phyloP scores from a whole-genome alignment of 148 eudicot genomes.

The Talinum fruticosum region DNA sequence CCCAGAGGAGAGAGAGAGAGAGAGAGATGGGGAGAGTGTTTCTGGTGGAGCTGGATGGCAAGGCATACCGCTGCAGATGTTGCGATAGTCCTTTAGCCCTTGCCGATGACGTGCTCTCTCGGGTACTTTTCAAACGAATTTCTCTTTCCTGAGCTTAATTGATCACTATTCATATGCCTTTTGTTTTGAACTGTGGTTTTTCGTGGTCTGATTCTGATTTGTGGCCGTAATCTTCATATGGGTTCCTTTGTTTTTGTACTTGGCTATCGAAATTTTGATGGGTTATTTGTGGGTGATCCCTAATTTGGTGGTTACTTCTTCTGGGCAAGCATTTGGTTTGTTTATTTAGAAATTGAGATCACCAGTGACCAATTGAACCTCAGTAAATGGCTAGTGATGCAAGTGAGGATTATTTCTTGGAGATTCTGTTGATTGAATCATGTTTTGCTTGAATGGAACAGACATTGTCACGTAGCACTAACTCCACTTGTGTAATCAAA shows the following conservation, averaged over 20 bases:
- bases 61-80: constrained; percentile 36
- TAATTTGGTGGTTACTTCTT: not conserved
- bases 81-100: constrained; percentile 35
- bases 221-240: not conserved
- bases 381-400: not conserved
- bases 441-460: not conserved
- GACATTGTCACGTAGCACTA: constrained; percentile 21
- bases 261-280: not conserved
- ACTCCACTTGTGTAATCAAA: constrained; percentile 15
- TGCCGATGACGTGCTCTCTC: constrained; percentile 30
- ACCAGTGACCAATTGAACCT: not conserved
- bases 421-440: constrained; percentile 3
- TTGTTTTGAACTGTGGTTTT: not conserved
- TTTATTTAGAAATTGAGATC: not conserved
- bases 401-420: not conserved
- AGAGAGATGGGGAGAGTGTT: constrained; percentile 43
- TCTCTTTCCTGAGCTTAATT: not conserved
- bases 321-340: not conserved
- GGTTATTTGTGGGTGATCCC: not conserved
- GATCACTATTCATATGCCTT: not conserved
- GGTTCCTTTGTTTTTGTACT: not conserved
- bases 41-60: constrained; percentile 37
- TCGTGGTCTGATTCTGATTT: not conserved
- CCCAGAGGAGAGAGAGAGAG: not conserved
- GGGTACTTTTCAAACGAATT: constrained; percentile 19